Evolutionary conservation across 176 grass and related monocot genomes (phyloP), one percentile per base, ranked within the genome.

Genomic region (Avena insularis): DNA sequence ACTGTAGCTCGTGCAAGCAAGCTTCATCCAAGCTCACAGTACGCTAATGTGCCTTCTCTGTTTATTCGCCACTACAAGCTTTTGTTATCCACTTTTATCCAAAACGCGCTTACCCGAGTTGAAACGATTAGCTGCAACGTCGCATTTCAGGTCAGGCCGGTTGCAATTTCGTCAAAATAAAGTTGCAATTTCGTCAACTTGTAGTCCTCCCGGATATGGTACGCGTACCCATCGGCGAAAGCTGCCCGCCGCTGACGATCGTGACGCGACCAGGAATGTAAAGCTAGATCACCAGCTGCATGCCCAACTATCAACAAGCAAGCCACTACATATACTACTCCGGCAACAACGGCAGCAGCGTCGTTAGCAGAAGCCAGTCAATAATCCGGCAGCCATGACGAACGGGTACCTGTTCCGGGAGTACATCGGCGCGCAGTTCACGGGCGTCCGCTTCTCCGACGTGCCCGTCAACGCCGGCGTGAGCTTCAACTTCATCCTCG

Each of bases 391-490:
- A 40, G 60, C 60, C 60, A 64, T 31, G 61, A 64, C 23, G 61
- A 64, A 64, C 61, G 61, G 61, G 3, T 64, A 64, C 23, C 12
- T 64, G 23, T 64, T 64, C 23, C 61, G 61, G 4, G 61, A 64
- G 61, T 64, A 64, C 61, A 64, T 64, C 61, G 61, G 61, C 61
- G 61, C 61, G 61, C 61, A 64, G 25, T 29, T 29, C 61, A 64
- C 9, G 23, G 4, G n/a, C 23, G 61, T 64, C 10, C 23, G 25
- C 11, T 64, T 64, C 61, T 64, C 61, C 61, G 61, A 64, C 12
- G 61, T 64, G 61, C 61, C 61, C 11, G 9, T 64, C 4, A 64
- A 64, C 23, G 4, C 61, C 61, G n/a, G n/a, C 61, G 23, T 64
- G 3, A 64, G 61, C 61, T 64, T 64, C 61, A 29, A 64, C 61